phyloP scores from a whole-genome alignment of 139 green algal genomes.

The Chlorella sp. region DNA sequence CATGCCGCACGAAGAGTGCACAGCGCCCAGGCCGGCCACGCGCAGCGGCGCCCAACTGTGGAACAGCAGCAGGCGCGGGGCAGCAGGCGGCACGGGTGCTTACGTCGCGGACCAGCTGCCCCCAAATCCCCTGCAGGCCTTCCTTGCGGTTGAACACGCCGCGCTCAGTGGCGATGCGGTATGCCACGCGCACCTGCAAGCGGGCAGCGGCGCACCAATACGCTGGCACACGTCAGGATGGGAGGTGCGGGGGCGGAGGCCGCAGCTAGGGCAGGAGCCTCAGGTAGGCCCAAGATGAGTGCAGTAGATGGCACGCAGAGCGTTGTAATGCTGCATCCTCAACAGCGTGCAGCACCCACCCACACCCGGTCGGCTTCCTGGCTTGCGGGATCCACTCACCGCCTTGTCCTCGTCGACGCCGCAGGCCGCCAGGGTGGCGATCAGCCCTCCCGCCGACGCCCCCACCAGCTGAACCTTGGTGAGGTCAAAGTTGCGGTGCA shows the following conservation, averaged over 20 bases:
- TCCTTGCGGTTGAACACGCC: slow-evolving; percentile 54
- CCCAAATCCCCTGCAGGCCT: slow-evolving; percentile 79
- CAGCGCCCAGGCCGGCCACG: too few relatives aligned
- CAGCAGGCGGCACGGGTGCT: background rate
- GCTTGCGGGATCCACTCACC: slow-evolving; percentile 8
- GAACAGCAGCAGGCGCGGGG: background rate
- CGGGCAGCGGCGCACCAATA: too few relatives aligned
- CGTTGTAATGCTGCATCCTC: too few relatives aligned
- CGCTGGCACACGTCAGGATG: too few relatives aligned
- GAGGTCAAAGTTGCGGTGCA: slow-evolving; percentile 51
- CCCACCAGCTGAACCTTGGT: slow-evolving; percentile 44
- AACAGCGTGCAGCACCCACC: background rate
- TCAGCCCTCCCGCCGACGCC: slow-evolving; percentile 52
- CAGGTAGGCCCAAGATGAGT: background rate
- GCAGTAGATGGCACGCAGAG: background rate
- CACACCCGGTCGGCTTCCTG: slow-evolving; percentile 7
- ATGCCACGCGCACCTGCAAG: slow-evolving; percentile 19
- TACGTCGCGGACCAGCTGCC: slow-evolving; percentile 59
- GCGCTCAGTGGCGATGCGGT: slow-evolving; percentile 52
- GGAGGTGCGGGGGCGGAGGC: too few relatives aligned
- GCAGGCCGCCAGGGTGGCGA: slow-evolving; percentile 50
- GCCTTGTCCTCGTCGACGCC: slow-evolving; percentile 54
- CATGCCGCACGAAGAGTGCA: too few relatives aligned
- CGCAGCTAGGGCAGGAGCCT: background rate
- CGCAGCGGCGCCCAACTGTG: too few relatives aligned